A percentile compares a stretch with the other conserved stretches of the same genome.
phyloP scores from a whole-genome alignment of 768 basidiomycete genomes.

The Lactifluus subvellereus region DNA sequence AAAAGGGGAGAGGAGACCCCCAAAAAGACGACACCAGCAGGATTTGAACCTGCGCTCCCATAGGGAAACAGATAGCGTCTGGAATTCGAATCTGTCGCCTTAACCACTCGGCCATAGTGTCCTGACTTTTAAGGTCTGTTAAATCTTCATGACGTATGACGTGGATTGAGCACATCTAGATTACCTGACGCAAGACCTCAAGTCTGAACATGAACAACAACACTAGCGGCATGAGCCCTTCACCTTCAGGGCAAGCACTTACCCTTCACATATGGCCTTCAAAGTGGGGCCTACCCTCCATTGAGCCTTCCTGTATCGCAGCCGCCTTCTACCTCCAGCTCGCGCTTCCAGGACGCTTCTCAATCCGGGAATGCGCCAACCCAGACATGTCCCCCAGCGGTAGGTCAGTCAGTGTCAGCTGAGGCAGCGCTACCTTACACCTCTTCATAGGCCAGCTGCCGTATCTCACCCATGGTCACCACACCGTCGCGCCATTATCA shows the following conservation, averaged over 20 bases:
- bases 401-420: constrained; percentile 36
- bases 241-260: constrained; percentile 25
- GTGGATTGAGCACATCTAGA: no score
- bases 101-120: constrained; percentile 25
- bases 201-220: no score
- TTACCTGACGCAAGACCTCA: no score
- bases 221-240: constrained; percentile 11
- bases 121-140: background rate
- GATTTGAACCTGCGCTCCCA: constrained; percentile 58
- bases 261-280: constrained; percentile 65
- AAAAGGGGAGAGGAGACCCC: background rate
- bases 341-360: constrained; percentile 61
- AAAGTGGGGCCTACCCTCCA: constrained; percentile 57
- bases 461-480: constrained; percentile 55
- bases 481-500: constrained; percentile 44
- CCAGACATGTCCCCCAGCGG: constrained; percentile 72
- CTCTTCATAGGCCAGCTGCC: constrained; percentile 58
- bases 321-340: constrained; percentile 65
- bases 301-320: constrained; percentile 60
- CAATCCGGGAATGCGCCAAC: constrained; percentile 54
- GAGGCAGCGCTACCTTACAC: background rate
- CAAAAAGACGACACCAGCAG: constrained; percentile 50
- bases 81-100: constrained; percentile 22
- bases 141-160: background rate
- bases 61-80: constrained; percentile 21